Base-by-base conservation (phyloP, 2,329 filamentous ascomycete genomes). In the Apiospora saccharicola region DNA sequence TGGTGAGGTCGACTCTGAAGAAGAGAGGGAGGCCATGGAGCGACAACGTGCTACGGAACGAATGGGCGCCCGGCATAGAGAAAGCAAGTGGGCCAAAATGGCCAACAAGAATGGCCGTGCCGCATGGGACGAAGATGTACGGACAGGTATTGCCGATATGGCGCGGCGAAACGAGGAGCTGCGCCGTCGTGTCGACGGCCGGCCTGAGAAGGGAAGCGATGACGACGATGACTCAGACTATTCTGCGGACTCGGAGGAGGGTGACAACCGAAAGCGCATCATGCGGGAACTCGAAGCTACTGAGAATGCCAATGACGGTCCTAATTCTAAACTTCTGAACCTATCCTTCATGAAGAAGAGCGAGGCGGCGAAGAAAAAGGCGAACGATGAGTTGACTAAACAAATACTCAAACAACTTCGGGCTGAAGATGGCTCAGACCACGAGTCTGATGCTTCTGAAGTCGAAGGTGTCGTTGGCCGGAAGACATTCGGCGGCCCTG, bases 341-440 rank as follows among this genome's bases (percentile, higher is more conserved):
- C 94, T 99, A 92, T 94, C 94, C 74, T 99, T 99, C 81, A 98
- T 99, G 96, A 91, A 92, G 78, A 94, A 92, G 76, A 94, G 95
- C 1, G 95, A 98, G 78, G 93, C 92, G 41, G 87, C 91, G 49
- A 90, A 91, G 78, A 95, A 92, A 81, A 90, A 92, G 74, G 89
- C 91, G 72, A 98, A 98, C 76, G 94, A 98, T 77, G 92, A 93
- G 71, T 89, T 94, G 72, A 84, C 94, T 16, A 87, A 86, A 57
- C 87, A 90, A 76, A 89, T 98, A 68, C 88, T 91, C 68, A 64
- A 64, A n/a, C 57, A 64, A 12, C 30, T 64, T 19, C 90, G 90
- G 71, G 93, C 96, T 68, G 85, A 98, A 57, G 91, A 91, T 41
- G 91, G 90, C 6, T 86, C 90, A 26, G 84, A 84, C n/a, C 86